phyloP scores from a whole-genome alignment of 2,329 filamentous ascomycete genomes.

The Berkeleyomyces rouxiae region DNA sequence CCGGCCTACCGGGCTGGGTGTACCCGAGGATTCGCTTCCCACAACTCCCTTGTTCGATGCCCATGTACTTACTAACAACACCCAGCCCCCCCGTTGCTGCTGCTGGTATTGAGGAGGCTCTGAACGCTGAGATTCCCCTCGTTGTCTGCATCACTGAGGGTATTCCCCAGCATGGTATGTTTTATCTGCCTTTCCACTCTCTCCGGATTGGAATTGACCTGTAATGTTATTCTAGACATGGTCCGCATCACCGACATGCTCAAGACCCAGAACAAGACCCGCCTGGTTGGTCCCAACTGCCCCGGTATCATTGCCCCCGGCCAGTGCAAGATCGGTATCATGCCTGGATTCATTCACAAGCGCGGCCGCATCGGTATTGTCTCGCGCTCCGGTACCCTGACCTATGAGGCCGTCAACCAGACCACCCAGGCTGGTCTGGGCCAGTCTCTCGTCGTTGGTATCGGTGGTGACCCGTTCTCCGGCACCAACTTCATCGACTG shows the following conservation, averaged over 20 bases:
- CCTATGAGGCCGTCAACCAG: conserved; percentile 99
- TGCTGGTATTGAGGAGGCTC: conserved; percentile 89
- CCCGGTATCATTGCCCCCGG: conserved; percentile 88
- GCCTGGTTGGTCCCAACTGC: conserved; percentile 94
- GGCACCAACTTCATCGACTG: conserved; percentile 99
- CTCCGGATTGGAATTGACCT: not conserved
- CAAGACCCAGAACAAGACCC: conserved; percentile 93
- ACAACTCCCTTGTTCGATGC: not conserved
- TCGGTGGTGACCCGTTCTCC: conserved; percentile 95
- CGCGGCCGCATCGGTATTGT: conserved; percentile 97
- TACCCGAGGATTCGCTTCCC: not conserved
- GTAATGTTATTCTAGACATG: conserved; percentile 51
- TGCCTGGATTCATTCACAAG: conserved; percentile 99
- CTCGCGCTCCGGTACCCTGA: conserved; percentile 92
- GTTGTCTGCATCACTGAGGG: conserved; percentile 97
- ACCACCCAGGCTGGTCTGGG: conserved; percentile 93
- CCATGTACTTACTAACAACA: not conserved
- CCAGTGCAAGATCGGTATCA: conserved; percentile 99
- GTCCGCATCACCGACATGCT: conserved; percentile 96
- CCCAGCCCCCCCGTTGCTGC: conserved; percentile 74
- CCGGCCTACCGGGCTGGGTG: not conserved
- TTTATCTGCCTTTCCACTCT: not conserved
- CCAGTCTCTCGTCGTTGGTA: conserved; percentile 94
- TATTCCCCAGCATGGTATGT: conserved; percentile 84
- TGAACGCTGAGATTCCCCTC: conserved; percentile 80